Base-by-base conservation (phyloP, 164 flowering plant species). In the Stephania yunnanensis region DNA sequence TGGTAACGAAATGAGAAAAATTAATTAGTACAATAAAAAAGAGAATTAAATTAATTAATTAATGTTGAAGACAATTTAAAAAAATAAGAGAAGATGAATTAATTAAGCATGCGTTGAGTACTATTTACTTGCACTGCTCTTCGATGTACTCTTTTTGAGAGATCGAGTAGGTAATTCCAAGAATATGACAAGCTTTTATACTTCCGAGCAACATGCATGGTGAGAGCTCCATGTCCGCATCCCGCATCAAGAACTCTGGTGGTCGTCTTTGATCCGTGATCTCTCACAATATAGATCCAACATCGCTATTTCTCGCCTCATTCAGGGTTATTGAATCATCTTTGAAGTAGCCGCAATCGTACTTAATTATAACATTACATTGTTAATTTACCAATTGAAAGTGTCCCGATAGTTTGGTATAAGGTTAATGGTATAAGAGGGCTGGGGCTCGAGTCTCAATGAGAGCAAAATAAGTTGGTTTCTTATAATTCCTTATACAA, bases 251-350 rank as follows among this genome's bases (percentile, higher is more conserved):
- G 72, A 15, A 75, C 31, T n/a, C 64, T n/a, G 69, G 22, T 68
- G 72, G 1, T 72, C 77, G 69, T 75, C 77, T 50, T 68, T 68
- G 2, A 75, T 50, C 29, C 68, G 66, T 19, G 77, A 42, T 46
- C 77, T 75, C 71, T 75, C 72, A 10, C 72, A 75, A 48, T 75
- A 68, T 42, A 75, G 69, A 19, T 75, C 77, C 64, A 75, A 58
- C 77, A 75, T 75, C 53, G 77, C 77, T 69, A 15, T 19, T 72
- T 75, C 77, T 13, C n/a, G 77, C 77, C 17, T 75, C 72, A 7
- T 75, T 66, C 12, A 75, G 20, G 36, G 77, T 68, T 17, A 31
- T 13, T 5, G 66, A 29, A 2, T 75, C 77, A 53, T 75, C 67
- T 65, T 75, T 31, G 25, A 75, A 75, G 67, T 75, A 75, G 48